Base-by-base conservation (phyloP, 169 alveolate species). In the Perkinsus chesapeaki region DNA sequence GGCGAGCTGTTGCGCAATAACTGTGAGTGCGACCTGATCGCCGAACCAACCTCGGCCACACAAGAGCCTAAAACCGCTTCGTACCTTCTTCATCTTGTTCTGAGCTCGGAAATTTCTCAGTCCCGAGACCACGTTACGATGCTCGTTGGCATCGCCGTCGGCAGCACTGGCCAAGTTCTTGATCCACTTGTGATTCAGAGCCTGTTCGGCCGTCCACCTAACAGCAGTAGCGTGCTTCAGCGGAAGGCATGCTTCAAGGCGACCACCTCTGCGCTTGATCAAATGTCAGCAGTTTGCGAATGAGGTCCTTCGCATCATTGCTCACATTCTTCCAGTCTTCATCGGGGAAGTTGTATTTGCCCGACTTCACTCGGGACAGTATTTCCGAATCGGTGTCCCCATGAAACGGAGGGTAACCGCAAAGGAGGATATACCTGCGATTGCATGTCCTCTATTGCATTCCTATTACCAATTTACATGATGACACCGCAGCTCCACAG, bases 401-500 rank as follows among this genome's bases (percentile, higher is more conserved):
- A 73, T 95, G 95, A 93, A 97, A 97, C 12, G 99, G 99, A 12
- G 98, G 98, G 60, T 94, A 97, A 0, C 98, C 99, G 92, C 98
- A 95, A 60, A 98, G 96, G 93, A 97, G 94, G 39, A 97, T 96
- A 96, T 97, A 98, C 95, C 97, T 92, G 94, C 97, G 97, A 31
- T 93, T 90, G 3, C 27, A 97, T 92, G 94, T 97, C 97, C n/a
- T 94, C 92, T 20, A 94, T 95, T 1, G 12, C 7, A 60, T 34
- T 27, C 12, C 82, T 34, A 60, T 7, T 23, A 23, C 3, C 37
- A 9, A 0, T 0, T 16, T 23, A 60, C 82, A 60, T 60, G 47
- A 98, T 97, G 12, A 98, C 98, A 3, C 99, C 99, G 39, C 97
- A 96, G 72, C 98, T 96, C 99, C 99, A 98, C 91, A 98, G 95